These are phyloP conservation scores for Giardia duodenalis DNA, from an alignment of 208 protist genomes.

Conservation along the genomic window DNA sequence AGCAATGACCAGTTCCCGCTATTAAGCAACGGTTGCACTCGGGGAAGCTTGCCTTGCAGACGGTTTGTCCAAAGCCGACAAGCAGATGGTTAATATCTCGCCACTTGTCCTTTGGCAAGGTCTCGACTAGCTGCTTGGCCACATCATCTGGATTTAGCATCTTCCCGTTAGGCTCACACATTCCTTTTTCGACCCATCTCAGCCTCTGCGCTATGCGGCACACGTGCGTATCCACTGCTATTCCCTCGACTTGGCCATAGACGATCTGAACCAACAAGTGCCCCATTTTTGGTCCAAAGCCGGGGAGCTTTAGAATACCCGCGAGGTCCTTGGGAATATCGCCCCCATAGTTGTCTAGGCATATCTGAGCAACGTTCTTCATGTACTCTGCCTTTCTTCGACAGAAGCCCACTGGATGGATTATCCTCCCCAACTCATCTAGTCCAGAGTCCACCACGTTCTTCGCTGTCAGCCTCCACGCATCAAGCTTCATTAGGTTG, in stretches of 20 bases:
- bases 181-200: not conserved
- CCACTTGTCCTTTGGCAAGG: not conserved
- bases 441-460: not conserved
- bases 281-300: slow-evolving; percentile 3
- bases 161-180: not conserved
- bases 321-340: not conserved
- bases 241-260: not conserved
- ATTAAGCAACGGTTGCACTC: not conserved
- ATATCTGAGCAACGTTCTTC: not conserved
- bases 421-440: not conserved
- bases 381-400: not conserved
- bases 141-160: not conserved
- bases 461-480: not conserved
- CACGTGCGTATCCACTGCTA: not conserved
- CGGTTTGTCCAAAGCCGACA: slow-evolving; percentile 1
- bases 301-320: not conserved
- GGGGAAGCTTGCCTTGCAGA: not conserved
- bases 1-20: too few relatives aligned
- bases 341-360: not conserved
- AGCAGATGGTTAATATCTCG: not conserved
- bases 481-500: not conserved
- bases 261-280: not conserved
- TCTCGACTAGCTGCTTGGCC: not conserved
- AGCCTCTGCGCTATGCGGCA: slow-evolving; percentile 16
- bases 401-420: not conserved